Percentiles rank a stretch among this genome's conserved stretches.
Evolutionary conservation across 2,329 filamentous ascomycete species (phyloP).

Genomic region (Ascocoryne sarcoides): DNA sequence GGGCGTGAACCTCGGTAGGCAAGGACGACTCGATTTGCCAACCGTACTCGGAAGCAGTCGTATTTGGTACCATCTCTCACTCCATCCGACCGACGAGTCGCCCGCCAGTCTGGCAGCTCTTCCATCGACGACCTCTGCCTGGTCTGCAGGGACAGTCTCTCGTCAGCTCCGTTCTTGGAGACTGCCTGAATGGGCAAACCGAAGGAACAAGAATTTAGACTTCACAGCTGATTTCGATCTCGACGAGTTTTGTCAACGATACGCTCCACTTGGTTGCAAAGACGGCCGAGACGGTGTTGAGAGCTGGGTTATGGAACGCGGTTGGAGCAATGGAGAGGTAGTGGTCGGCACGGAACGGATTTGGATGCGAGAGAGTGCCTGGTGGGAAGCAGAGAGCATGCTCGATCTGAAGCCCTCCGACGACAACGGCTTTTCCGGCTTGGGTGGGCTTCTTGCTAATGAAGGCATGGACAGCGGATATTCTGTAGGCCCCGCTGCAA

Average conservation of each 20-base stretch:
- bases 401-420: conserved; percentile 64
- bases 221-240: conserved; percentile 96
- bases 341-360: conserved; percentile 83
- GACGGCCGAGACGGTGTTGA: conserved; percentile 90
- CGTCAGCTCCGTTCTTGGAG: conserved; percentile 90
- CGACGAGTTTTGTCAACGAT: conserved; percentile 82
- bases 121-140: conserved; percentile 66
- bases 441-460: conserved; percentile 43
- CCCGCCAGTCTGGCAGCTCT: conserved; percentile 67
- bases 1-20: conserved; percentile 72
- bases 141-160: conserved; percentile 89
- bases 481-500: conserved; percentile 39
- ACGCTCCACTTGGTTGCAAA: conserved; percentile 73
- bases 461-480: conserved; percentile 65
- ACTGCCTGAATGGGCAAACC: conserved; percentile 92
- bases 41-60: conserved; percentile 72
- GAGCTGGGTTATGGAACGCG: conserved; percentile 86
- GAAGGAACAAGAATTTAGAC: conserved; percentile 81
- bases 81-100: conserved; percentile 85
- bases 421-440: conserved; percentile 28
- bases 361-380: conserved; percentile 89
- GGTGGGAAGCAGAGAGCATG: conserved; percentile 98
- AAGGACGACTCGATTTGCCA: conserved; percentile 70
- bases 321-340: conserved; percentile 97
- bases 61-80: conserved; percentile 86